These are phyloP conservation scores for Claviceps sorghi DNA, from an alignment of 2,329 filamentous ascomycete genomes.

Conservation along the genomic window DNA sequence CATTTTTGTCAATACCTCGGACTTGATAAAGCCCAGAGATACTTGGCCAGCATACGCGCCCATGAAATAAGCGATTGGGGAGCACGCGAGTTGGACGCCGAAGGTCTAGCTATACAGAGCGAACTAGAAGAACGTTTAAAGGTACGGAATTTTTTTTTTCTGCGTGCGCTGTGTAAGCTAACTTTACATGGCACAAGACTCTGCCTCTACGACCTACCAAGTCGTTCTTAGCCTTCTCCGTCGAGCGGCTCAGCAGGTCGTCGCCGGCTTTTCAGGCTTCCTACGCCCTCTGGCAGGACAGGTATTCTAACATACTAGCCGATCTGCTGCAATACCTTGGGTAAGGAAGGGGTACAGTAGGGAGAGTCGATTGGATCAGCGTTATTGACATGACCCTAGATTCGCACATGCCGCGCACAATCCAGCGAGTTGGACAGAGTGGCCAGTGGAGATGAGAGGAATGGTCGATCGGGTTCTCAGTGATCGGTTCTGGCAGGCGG, in stretches of 20 bases:
- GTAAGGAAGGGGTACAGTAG: slow-evolving; percentile 19
- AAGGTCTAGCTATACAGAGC: slow-evolving; percentile 64
- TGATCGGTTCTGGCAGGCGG: slow-evolving; percentile 95
- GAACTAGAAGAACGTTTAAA: slow-evolving; percentile 64
- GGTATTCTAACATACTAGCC: slow-evolving; percentile 70
- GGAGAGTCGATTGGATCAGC: background rate
- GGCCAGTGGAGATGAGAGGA: slow-evolving; percentile 60
- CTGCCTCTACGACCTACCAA: slow-evolving; percentile 80
- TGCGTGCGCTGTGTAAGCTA: slow-evolving; percentile 3
- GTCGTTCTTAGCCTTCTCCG: slow-evolving; percentile 80
- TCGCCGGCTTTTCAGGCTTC: slow-evolving; percentile 62
- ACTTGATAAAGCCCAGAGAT: slow-evolving; percentile 66
- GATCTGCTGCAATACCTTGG: slow-evolving; percentile 72
- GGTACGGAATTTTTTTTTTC: slow-evolving; percentile 22
- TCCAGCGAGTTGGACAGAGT: slow-evolving; percentile 62
- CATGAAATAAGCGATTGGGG: slow-evolving; percentile 75
- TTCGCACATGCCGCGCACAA: slow-evolving; percentile 89
- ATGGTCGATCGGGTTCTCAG: slow-evolving; percentile 75
- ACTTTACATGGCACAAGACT: slow-evolving; percentile 24
- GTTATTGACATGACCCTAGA: slow-evolving; percentile 23
- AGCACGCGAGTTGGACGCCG: slow-evolving; percentile 56
- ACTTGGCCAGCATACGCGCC: slow-evolving; percentile 58
- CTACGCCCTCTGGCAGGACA: slow-evolving; percentile 69
- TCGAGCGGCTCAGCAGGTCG: slow-evolving; percentile 69
- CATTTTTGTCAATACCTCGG: slow-evolving; percentile 70